Percentiles rank a stretch among this genome's conserved stretches.
Evolutionary conservation across 495 filamentous ascomycete genomes (phyloP).

Genomic region (Xylaria bambusicola): DNA sequence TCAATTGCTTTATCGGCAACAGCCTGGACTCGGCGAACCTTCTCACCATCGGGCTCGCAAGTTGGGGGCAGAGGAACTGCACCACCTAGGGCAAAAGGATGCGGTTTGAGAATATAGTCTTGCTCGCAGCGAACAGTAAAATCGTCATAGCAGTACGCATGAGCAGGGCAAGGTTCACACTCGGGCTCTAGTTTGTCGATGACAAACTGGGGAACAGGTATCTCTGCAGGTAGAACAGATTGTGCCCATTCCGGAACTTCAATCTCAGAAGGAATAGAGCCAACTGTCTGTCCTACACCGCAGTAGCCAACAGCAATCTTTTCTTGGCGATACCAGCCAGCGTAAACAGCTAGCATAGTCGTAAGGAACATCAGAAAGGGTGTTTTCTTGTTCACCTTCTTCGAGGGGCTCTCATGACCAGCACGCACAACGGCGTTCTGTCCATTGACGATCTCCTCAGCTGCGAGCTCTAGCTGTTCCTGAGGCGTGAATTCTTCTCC

Average conservation of each 20-base stretch:
- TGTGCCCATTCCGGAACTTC: conserved; percentile 48
- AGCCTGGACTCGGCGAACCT: conserved; percentile 79
- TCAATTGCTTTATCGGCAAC: conserved; percentile 88
- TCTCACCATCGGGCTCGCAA: conserved; percentile 95
- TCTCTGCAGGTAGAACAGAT: conserved; percentile 28
- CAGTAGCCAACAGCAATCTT: conserved; percentile 95
- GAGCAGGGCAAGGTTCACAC: conserved; percentile 89
- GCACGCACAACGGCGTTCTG: conserved; percentile 29
- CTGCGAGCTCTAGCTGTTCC: conserved; percentile 73
- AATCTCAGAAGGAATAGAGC: conserved; percentile 45
- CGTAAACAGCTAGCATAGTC: conserved; percentile 69
- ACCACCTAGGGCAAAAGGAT: conserved; percentile 81
- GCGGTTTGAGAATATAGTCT: conserved; percentile 81
- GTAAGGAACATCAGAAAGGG: conserved; percentile 68
- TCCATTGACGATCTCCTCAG: conserved; percentile 54
- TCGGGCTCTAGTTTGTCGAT: conserved; percentile 68
- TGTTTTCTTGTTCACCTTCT: conserved; percentile 38
- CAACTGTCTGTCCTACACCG: conserved; percentile 64
- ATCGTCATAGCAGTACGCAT: conserved; percentile 83
- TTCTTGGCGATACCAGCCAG: conserved; percentile 85
- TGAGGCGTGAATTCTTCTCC: conserved; percentile 95
- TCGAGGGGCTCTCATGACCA: conserved; percentile 25
- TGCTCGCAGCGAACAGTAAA: conserved; percentile 78
- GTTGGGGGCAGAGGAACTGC: conserved; percentile 82
- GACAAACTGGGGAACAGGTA: conserved; percentile 63